Evolutionary conservation across 163 green algal species (phyloP), one percentile per base, ranked within the genome.

Genomic region (Coccomyxa subellipsoidea): DNA sequence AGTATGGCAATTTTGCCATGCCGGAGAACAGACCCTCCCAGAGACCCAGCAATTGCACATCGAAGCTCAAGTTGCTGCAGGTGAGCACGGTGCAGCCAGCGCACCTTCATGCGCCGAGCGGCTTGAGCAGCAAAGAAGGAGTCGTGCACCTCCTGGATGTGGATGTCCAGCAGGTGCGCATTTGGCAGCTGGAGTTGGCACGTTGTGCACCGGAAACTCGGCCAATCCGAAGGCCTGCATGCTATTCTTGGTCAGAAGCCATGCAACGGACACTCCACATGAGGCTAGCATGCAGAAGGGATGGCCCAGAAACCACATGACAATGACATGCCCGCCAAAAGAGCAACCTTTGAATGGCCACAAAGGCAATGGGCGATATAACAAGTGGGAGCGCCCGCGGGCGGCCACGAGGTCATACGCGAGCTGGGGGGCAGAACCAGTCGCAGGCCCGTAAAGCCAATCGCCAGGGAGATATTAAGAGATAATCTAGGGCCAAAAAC

Each of bases 111-210:
- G 59, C 81, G 70, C 12, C 84, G 87, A 0, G 85, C 83, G 0
- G 81, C 89, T 70, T 92, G 89, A 1, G 89, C 88, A 27, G 85
- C 83, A 81, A 91, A 91, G 76, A 90, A 92, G 38, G 69, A 83
- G 37, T 91, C 89, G 80, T 92, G 89, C 39, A 84, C 36, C 78
- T 92, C 87, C 0, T 59, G 32, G 8, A 92, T 31, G 38, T 92
- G 89, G 4, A 91, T 38, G 35, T 85, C 77, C 36, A 90, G 82
- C 53, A 91, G 76, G 34, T 89, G 83, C 7, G 66, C 34, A 21
- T 79, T 90, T 36, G 85, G 83, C 40, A 92, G 80, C 36, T 39
- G 27, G 29, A 76, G 80, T 9, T 76, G 66, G 80, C 88, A 92
- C 31, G 59, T 31, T 23, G 38, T 32, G 84, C 88, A 91, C 71